Base-by-base conservation (phyloP, 805 yeast genomes). In the Torulaspora microellipsoides region DNA sequence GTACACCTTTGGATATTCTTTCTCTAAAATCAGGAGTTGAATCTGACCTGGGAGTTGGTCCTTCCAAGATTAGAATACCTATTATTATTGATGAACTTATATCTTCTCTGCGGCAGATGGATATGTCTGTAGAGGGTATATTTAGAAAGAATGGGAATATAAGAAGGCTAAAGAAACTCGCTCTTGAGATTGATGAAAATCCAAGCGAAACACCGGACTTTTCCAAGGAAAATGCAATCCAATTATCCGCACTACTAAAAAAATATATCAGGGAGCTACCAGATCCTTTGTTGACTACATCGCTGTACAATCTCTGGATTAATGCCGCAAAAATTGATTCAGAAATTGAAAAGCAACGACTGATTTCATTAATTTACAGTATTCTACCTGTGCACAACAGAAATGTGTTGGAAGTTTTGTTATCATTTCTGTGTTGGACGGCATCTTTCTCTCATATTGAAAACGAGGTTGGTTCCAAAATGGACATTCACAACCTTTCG, bases 71-170 rank as follows among this genome's bases (percentile, higher is more conserved):
- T 34, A 75, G 81, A 30, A 84, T 93, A 33, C 99, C 99, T 0
- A 74, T 86, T 37, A 70, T 93, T 31, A 73, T 93, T 34, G 98
- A 91, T 56, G 98, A 93, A 56, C 69, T 90, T 13, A 79, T 93
- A 29, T 76, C 79, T 27, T 85, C 95, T 0, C 76, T 93, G 70
- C 77, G 86, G 41, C 91, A 84, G 47, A 88, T 86, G 72, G 98
- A 93, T 65, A 79, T 91, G 83, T 86, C 97, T 2, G 89, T 82
- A 27, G 99, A 93, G 65, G 99, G 99, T 47, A 83, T 93, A 4
- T 93, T 93, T 75, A 78, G 99, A 56, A 84, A 90, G 59, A 93
- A 93, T 60, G 99, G 99, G 58, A 93, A 93, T 60, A 90, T 93
- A 58, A 80, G 89, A 55, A 76, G 85, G 35, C 70, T 91, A 39